Evolutionary conservation across 345 rosid genomes (phyloP).

Genomic region (Syzygium aqueum): DNA sequence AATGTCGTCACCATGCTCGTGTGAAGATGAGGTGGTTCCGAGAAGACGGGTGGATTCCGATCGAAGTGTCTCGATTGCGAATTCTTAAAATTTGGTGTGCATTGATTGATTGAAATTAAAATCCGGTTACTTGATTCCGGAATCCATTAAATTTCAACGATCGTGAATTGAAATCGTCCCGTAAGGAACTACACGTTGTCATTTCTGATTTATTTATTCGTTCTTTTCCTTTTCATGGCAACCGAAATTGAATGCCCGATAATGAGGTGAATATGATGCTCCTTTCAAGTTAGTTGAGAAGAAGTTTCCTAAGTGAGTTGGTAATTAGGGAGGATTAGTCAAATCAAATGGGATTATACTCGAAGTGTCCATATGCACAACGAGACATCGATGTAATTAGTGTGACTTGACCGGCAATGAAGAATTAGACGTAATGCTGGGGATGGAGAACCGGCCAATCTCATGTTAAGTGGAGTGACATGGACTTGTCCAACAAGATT

Average conservation of each 20-base stretch:
- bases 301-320: not conserved
- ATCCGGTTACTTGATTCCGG: not conserved
- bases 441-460: not conserved
- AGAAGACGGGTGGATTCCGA: not conserved
- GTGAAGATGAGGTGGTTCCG: not conserved
- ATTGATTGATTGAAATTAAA: not conserved
- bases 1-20: not conserved
- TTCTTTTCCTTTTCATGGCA: not conserved
- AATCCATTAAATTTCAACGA: not conserved
- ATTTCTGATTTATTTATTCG: not conserved
- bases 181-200: no score
- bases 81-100: not conserved
- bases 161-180: not conserved
- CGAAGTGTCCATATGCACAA: not conserved
- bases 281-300: not conserved
- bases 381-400: not conserved
- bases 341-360: not conserved
- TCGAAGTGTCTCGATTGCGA: not conserved
- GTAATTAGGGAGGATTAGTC: not conserved
- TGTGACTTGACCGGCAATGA: not conserved
- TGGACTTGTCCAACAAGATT: not conserved
- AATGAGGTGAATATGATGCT: not conserved
- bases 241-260: not conserved
- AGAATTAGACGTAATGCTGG: not conserved
- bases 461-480: not conserved